Evolutionary conservation across 1,139 yeast species (phyloP).

Genomic region (Pichia sp.): DNA sequence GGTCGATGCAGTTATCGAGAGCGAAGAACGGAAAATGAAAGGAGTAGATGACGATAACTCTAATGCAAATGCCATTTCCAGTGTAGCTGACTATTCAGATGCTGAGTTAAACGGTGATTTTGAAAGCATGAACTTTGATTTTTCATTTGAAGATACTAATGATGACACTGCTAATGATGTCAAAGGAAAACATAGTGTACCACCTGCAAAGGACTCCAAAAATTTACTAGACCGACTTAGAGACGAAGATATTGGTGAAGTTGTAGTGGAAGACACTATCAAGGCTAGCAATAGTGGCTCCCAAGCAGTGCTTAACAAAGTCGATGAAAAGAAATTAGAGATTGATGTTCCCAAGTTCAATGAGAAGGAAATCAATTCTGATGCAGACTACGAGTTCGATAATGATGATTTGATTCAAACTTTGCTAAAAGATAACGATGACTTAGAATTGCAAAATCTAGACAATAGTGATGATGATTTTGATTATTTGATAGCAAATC

Average conservation of each 20-base stretch:
- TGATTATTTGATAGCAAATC: conserved; percentile 34
- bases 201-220: conserved; percentile 23
- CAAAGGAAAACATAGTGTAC: conserved; percentile 12
- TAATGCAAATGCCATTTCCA: conserved; percentile 8
- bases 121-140: conserved; percentile 49
- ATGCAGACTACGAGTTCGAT: conserved; percentile 67
- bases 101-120: conserved; percentile 22
- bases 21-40: conserved; percentile 27
- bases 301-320: neutral
- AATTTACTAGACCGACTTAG: conserved; percentile 29
- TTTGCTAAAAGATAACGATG: conserved; percentile 60
- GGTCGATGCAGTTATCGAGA: conserved; percentile 29
- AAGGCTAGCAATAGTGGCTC: neutral
- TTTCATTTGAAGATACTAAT: conserved; percentile 47
- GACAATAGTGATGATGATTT: conserved; percentile 57
- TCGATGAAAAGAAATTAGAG: conserved; percentile 21
- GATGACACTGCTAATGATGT: conserved; percentile 27
- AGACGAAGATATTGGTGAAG: conserved; percentile 68
- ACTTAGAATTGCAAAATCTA: conserved; percentile 46
- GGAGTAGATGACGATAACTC: conserved; percentile 14
- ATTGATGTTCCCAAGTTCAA: conserved; percentile 47
- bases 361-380: conserved; percentile 55
- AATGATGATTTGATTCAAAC: conserved; percentile 68
- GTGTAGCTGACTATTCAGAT: conserved; percentile 14
- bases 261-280: conserved; percentile 32